Conservation (phyloP, 805 yeast species). For the Ogataea naganishii region DNA sequence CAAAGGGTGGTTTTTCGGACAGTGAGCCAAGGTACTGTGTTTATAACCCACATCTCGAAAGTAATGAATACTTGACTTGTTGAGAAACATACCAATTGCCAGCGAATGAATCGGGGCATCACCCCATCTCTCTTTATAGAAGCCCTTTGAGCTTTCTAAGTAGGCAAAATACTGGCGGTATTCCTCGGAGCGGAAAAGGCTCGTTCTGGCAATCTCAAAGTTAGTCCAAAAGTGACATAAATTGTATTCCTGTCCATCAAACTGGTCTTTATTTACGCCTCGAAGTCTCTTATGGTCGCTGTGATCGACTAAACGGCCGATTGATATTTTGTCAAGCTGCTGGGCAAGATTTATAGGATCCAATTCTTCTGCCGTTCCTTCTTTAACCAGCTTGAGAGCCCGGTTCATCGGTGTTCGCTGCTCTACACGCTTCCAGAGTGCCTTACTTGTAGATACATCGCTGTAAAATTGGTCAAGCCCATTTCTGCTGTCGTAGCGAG, state of each 20-base stretch:
- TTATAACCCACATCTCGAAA: constrained; percentile 89
- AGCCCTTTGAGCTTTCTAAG: constrained; percentile 71
- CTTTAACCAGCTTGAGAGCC: constrained; percentile 9
- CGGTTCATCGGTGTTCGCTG: constrained; percentile 16
- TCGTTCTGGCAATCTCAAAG: constrained; percentile 84
- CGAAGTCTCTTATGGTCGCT: constrained; percentile 26
- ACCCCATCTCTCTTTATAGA: constrained; percentile 92
- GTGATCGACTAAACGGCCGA: constrained; percentile 29
- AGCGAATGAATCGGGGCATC: constrained; percentile 93
- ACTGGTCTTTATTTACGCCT: constrained; percentile 40
- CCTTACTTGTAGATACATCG: constrained; percentile 14
- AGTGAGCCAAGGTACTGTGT: constrained; percentile 75
- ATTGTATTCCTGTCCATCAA: constrained; percentile 63
- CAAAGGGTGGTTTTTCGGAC: constrained; percentile 60
- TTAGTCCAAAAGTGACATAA: constrained; percentile 89
- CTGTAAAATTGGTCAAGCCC: constrained; percentile 22
- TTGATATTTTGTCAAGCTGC: constrained; percentile 19
- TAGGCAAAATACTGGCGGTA: constrained; percentile 63
- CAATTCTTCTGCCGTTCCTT: constrained; percentile 1
- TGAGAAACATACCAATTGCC: constrained; percentile 70
- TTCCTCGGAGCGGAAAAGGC: constrained; percentile 54
- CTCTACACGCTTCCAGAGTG: constrained; percentile 18
- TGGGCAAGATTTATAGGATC: constrained; percentile 9
- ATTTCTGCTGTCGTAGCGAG: constrained; percentile 22
- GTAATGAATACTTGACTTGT: constrained; percentile 70